phyloP scores from a whole-genome alignment of 2,329 filamentous ascomycete genomes.

The Arthrinium phaeospermum region DNA sequence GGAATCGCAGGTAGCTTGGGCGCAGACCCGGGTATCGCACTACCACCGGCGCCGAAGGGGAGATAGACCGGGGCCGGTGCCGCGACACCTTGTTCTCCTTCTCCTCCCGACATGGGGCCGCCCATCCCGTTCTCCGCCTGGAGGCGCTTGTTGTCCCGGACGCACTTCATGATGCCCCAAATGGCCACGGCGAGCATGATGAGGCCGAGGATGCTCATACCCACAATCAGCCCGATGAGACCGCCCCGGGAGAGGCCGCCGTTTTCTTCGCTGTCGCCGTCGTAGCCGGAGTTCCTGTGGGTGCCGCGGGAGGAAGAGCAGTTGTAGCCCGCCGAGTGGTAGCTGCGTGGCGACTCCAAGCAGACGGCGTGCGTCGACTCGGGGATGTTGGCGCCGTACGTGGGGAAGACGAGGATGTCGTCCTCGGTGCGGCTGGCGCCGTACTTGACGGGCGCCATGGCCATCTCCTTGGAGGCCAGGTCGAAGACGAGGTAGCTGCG shows the following conservation, averaged over 20 bases:
- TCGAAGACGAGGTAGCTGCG: slow-evolving; percentile 43
- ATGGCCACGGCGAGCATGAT: slow-evolving; percentile 22
- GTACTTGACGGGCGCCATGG: slow-evolving; percentile 37
- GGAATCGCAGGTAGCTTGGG: background rate
- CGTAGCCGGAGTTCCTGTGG: background rate
- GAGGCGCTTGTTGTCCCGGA: slow-evolving; percentile 20
- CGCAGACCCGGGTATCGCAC: background rate
- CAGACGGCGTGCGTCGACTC: slow-evolving; percentile 28
- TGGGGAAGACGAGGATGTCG: slow-evolving; percentile 35
- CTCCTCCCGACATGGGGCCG: background rate
- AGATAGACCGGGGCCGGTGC: background rate
- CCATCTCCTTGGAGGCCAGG: slow-evolving; percentile 38
- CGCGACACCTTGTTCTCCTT: background rate
- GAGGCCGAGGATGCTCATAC: slow-evolving; percentile 16
- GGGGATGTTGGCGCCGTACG: slow-evolving; percentile 34
- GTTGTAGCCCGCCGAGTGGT: background rate
- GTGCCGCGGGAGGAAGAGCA: background rate
- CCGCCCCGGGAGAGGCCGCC: background rate
- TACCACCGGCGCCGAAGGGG: background rate
- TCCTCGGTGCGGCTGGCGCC: slow-evolving; percentile 23
- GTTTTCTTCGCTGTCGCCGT: background rate
- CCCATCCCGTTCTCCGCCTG: background rate
- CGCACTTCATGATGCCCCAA: slow-evolving; percentile 22
- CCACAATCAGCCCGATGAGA: slow-evolving; percentile 21
- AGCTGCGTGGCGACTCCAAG: background rate